Conservation (phyloP, 2,329 filamentous ascomycete genomes). For the Diplodia seriata region DNA sequence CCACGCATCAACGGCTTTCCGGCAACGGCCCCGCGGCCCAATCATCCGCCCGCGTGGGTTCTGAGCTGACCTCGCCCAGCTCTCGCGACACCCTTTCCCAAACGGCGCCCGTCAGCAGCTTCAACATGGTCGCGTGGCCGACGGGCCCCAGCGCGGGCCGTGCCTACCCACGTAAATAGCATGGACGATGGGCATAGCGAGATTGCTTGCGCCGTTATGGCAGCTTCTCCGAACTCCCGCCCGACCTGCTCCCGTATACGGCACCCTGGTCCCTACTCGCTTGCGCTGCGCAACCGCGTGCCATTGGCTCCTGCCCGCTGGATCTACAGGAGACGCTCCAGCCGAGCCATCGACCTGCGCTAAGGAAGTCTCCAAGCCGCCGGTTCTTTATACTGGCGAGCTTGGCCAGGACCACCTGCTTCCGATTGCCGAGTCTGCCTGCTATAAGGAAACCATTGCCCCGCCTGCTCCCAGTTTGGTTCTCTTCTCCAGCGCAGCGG, state of each 20-base stretch:
- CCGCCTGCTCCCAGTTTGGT: neutral
- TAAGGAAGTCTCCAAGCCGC: constrained; percentile 10
- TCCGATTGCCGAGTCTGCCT: neutral
- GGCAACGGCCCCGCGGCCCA: constrained; percentile 18
- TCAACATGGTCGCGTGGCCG: constrained; percentile 15
- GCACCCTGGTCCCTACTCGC: neutral
- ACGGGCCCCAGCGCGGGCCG: neutral
- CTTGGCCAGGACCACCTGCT: constrained; percentile 6
- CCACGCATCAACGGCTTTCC: constrained; percentile 3
- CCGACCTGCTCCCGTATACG: constrained; percentile 7
- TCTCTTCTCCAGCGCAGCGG: neutral
- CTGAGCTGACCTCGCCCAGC: neutral
- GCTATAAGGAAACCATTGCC: constrained; percentile 17
- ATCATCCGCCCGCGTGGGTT: neutral
- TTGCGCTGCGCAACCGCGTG: neutral
- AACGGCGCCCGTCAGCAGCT: neutral
- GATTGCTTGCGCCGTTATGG: constrained; percentile 10
- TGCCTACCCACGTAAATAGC: neutral
- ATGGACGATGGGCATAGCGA: constrained; percentile 11
- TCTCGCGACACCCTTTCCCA: constrained; percentile 7
- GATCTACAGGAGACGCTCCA: constrained; percentile 26
- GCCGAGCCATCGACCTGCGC: constrained; percentile 12
- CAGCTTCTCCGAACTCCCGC: constrained; percentile 7
- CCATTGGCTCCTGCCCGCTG: neutral
- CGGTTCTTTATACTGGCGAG: constrained; percentile 16